Conservation (phyloP, 2,329 filamentous ascomycete genomes). For the Cordyceps cicadae region DNA sequence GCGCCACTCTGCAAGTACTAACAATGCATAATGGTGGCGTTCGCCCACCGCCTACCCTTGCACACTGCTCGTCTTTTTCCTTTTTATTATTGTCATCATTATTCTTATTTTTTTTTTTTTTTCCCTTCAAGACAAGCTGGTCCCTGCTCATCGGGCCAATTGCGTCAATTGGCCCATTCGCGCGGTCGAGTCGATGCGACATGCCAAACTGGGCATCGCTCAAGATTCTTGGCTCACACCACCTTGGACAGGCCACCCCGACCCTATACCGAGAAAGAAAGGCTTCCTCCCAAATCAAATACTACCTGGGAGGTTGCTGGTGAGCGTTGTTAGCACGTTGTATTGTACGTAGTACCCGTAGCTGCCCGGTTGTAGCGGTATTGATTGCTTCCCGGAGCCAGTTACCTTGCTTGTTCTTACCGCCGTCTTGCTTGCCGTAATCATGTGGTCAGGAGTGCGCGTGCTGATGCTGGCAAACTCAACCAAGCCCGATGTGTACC, state of each 20-base stretch:
- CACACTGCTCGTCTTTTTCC: neutral
- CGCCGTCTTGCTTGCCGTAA: too few species aligned
- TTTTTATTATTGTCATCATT: too few species aligned
- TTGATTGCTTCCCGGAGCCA: neutral
- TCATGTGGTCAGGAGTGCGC: too few species aligned
- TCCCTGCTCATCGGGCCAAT: too few species aligned
- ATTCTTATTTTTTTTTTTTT: too few species aligned
- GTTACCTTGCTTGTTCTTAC: neutral
- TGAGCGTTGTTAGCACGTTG: too few species aligned
- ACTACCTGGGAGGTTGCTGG: too few species aligned
- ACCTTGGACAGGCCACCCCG: neutral
- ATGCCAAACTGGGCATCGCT: conserved; percentile 9
- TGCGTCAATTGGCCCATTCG: neutral
- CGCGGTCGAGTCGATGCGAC: conserved; percentile 6
- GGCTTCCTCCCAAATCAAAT: neutral
- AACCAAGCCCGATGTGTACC: neutral
- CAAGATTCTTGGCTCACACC: conserved; percentile 2
- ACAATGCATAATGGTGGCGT: conserved; percentile 8
- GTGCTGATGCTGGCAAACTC: neutral
- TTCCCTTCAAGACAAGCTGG: neutral
- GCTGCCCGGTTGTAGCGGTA: too few species aligned
- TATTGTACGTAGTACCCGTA: too few species aligned
- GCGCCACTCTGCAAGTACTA: neutral
- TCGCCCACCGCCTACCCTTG: conserved; percentile 3
- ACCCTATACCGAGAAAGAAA: conserved; percentile 4